Evolutionary conservation across 108 stramenopile species (phyloP).

Genomic region (Cyclotella sp.): DNA sequence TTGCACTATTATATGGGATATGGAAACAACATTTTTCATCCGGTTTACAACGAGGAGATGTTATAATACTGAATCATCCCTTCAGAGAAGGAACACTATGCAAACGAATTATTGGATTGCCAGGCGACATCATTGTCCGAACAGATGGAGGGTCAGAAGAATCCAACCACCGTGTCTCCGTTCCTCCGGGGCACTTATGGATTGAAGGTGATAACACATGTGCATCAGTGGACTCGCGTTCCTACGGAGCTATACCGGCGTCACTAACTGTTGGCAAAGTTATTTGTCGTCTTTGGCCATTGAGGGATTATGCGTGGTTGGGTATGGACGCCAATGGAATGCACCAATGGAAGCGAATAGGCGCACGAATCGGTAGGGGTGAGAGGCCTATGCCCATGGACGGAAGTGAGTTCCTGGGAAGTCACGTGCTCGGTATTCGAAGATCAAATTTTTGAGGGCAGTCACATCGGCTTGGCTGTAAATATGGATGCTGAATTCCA

Average conservation of each 20-base stretch:
- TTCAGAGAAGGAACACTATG: slow-evolving; percentile 87
- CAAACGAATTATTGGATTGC: slow-evolving; percentile 92
- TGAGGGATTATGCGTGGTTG: slow-evolving; percentile 52
- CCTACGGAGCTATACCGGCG: slow-evolving; percentile 91
- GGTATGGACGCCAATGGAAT: slow-evolving; percentile 49
- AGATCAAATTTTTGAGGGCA: slow-evolving; percentile 3
- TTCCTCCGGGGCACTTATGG: slow-evolving; percentile 94
- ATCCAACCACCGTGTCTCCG: slow-evolving; percentile 42
- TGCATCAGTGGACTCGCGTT: slow-evolving; percentile 89
- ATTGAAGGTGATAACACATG: slow-evolving; percentile 93
- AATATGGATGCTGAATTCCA: too few relatives aligned
- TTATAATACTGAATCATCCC: slow-evolving; percentile 89
- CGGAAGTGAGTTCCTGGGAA: slow-evolving; percentile 20
- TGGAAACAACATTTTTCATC: slow-evolving; percentile 62
- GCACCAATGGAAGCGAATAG: slow-evolving; percentile 38
- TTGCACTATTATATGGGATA: slow-evolving; percentile 30
- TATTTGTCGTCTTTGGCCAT: slow-evolving; percentile 86
- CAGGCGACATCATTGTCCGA: slow-evolving; percentile 82
- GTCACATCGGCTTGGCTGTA: not conserved
- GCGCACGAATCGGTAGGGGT: slow-evolving; percentile 43
- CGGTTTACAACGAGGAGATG: slow-evolving; percentile 83
- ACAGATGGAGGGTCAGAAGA: slow-evolving; percentile 51
- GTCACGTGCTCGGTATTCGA: slow-evolving; percentile 8
- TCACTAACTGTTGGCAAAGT: slow-evolving; percentile 88
- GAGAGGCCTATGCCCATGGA: slow-evolving; percentile 24